These are phyloP conservation scores for Cardamine chenopodiifolia DNA, from an alignment of 345 rosid species.

Conservation along the genomic window DNA sequence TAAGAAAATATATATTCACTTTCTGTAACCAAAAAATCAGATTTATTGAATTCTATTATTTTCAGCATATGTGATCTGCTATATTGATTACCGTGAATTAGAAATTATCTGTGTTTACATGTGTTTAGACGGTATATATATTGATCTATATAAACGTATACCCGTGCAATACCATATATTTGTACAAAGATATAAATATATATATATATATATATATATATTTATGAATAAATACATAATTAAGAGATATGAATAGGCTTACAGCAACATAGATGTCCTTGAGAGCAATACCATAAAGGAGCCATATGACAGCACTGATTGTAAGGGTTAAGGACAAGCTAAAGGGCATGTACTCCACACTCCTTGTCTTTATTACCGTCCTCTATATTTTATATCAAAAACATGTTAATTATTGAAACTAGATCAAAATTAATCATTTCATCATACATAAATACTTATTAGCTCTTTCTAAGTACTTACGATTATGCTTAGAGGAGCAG, in stretches of 20 bases:
- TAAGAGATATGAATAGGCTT: constrained; percentile 24
- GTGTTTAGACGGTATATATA: neutral
- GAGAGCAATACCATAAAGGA: constrained; percentile 57
- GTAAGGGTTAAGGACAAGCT: constrained; percentile 59
- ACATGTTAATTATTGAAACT: constrained; percentile 7
- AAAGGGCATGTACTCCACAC: constrained; percentile 77
- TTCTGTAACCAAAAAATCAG: neutral
- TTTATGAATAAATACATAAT: neutral
- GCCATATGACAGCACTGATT: constrained; percentile 60
- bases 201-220: too few species aligned
- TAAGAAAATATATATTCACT: neutral
- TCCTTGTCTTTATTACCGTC: constrained; percentile 52
- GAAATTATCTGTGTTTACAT: neutral
- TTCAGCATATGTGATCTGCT: neutral
- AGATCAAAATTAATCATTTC: neutral
- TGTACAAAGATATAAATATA: too few species aligned
- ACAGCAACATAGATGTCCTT: constrained; percentile 53
- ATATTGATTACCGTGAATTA: neutral
- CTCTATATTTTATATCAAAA: constrained; percentile 37
- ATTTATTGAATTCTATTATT: neutral
- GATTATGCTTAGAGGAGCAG: constrained; percentile 57
- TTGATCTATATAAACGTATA: too few species aligned
- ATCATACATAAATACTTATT: neutral
- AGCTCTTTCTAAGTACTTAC: constrained; percentile 30
- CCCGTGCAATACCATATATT: too few species aligned